Evolutionary conservation across 1,284 basidiomycete genomes (phyloP).

Genomic region (Xerocomus nothofagi): DNA sequence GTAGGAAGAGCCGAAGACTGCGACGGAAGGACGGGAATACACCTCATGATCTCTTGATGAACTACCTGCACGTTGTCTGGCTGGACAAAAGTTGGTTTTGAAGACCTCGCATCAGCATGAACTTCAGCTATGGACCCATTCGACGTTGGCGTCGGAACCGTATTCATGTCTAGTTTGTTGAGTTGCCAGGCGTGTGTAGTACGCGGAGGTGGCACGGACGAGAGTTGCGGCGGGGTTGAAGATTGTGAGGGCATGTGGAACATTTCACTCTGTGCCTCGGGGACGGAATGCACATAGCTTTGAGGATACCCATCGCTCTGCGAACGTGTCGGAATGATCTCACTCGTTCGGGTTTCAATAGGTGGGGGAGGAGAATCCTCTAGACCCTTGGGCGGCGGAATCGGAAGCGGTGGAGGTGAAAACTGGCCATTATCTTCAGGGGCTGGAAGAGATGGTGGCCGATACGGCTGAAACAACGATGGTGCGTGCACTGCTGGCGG

Average conservation of each 20-base stretch:
- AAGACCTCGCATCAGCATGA: slow-evolving; percentile 10
- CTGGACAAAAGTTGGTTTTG: slow-evolving; percentile 3
- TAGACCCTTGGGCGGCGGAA: slow-evolving; percentile 29
- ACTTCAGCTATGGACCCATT: background rate
- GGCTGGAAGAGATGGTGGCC: slow-evolving; percentile 20
- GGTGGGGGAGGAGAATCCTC: slow-evolving; percentile 24
- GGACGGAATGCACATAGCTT: slow-evolving; percentile 6
- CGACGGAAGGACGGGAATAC: slow-evolving; percentile 8
- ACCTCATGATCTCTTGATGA: slow-evolving; percentile 15
- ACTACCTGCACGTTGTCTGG: slow-evolving; percentile 5
- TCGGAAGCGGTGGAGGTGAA: slow-evolving; percentile 32
- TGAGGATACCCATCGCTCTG: slow-evolving; percentile 9
- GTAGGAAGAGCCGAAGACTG: slow-evolving; percentile 10
- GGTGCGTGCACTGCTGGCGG: slow-evolving; percentile 15
- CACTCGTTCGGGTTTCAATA: slow-evolving; percentile 29
- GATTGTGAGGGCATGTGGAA: slow-evolving; percentile 23
- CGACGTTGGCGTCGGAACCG: background rate
- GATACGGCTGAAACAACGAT: slow-evolving; percentile 31
- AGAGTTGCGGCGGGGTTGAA: background rate
- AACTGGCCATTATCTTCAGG: slow-evolving; percentile 22
- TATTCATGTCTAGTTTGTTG: slow-evolving; percentile 5
- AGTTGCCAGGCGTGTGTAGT: slow-evolving; percentile 8
- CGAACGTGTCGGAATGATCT: slow-evolving; percentile 26
- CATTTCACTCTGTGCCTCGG: slow-evolving; percentile 28
- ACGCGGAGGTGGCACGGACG: background rate